These are phyloP conservation scores for Pseudognaphalium luteoalbum DNA, from an alignment of 129 eudicot genomes.

Conservation along the genomic window DNA sequence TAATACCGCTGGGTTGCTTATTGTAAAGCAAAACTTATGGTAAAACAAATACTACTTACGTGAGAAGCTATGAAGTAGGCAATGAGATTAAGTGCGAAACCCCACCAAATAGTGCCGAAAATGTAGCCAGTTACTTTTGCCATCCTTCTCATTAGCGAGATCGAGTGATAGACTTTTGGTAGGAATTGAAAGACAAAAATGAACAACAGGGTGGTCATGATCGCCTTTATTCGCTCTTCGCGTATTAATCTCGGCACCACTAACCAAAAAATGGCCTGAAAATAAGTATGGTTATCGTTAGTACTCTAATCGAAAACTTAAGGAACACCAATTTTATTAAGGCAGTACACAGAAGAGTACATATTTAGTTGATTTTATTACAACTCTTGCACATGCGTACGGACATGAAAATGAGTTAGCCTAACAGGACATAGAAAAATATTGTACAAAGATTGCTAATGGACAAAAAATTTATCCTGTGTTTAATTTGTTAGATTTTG, in stretches of 20 bases:
- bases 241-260: slow-evolving; percentile 65
- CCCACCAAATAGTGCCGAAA: slow-evolving; percentile 98
- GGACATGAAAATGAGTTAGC: no score
- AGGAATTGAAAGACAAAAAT: slow-evolving; percentile 78
- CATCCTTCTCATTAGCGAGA: slow-evolving; percentile 79
- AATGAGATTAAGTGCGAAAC: slow-evolving; percentile 83
- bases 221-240: slow-evolving; percentile 63
- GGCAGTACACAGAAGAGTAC: background rate
- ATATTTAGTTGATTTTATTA: no score
- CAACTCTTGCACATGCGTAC: no score
- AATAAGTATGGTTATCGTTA: background rate
- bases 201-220: slow-evolving; percentile 72
- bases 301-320: background rate
- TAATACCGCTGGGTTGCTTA: background rate
- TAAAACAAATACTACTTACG: slow-evolving; percentile 37
- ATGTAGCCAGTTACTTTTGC: slow-evolving; percentile 92
- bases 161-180: slow-evolving; percentile 76
- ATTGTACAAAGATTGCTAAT: no score
- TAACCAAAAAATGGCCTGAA: slow-evolving; percentile 79
- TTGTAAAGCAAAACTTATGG: background rate
- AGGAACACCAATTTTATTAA: background rate
- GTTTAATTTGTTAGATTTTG: no score
- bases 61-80: slow-evolving; percentile 97
- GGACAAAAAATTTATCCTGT: no score
- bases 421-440: no score